Conservation (phyloP, 805 yeast species). For the Candida bentonensis region DNA sequence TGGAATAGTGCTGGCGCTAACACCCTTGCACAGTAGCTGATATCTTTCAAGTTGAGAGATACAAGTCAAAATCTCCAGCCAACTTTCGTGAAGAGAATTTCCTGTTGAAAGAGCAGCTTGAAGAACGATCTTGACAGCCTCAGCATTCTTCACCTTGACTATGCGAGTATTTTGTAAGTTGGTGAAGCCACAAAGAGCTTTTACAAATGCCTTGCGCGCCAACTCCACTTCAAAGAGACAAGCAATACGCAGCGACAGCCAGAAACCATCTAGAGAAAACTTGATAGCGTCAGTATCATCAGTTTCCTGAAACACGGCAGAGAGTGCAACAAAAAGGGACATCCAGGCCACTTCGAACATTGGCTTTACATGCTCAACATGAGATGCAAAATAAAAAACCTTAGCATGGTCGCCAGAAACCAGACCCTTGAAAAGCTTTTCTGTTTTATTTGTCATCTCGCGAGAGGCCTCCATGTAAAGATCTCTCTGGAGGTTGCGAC, state of each 20-base stretch:
- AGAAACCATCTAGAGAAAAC: conserved; percentile 73
- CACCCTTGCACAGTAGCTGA: conserved; percentile 77
- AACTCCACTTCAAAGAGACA: conserved; percentile 71
- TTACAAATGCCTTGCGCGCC: conserved; percentile 79
- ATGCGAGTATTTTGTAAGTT: conserved; percentile 68
- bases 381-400: conserved; percentile 68
- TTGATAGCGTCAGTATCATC: conserved; percentile 50
- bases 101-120: conserved; percentile 73
- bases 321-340: conserved; percentile 88
- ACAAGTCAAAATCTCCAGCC: conserved; percentile 72
- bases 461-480: conserved; percentile 75
- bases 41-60: conserved; percentile 86
- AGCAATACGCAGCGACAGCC: conserved; percentile 67
- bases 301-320: conserved; percentile 84
- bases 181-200: conserved; percentile 79
- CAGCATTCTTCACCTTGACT: conserved; percentile 64
- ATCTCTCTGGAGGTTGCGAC: conserved; percentile 56
- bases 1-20: conserved; percentile 71
- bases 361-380: conserved; percentile 79
- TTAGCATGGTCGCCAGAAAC: conserved; percentile 21
- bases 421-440: conserved; percentile 57
- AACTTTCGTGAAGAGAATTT: conserved; percentile 53
- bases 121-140: conserved; percentile 60
- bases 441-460: conserved; percentile 84
- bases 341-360: conserved; percentile 94